Evolutionary conservation across 192 early-diverging fungal species (phyloP), one percentile per base, ranked within the genome.

Genomic region (Gorgonomyces haynaldii): DNA sequence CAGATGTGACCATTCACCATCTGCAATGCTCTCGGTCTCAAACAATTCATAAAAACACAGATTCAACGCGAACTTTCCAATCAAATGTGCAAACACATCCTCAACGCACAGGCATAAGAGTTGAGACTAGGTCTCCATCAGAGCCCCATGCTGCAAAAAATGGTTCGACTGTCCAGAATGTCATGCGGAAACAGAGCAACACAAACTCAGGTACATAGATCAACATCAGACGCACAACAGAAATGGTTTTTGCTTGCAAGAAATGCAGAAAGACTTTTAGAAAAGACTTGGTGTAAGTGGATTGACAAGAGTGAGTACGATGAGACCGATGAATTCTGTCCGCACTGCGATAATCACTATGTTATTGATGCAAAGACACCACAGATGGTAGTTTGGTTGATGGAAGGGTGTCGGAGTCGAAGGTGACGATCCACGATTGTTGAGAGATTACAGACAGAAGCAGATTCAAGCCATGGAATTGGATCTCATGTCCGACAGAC

Each of bases 151-250:
- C 72, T 98, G 94, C 70, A 81, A 83, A 61, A 74, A 72, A 39
- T 98, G 94, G 94, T 98, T 86, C 61, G 94, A 98, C 66, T 98
- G 94, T 56, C 74, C 94, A 20, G 84, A 92, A 53, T 98, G 94
- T 62, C 94, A 98, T 56, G 77, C 71, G 16, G 94, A 90, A 49
- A 60, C 57, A 7, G 56, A 78, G 1, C 76, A 85, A 57, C 91
- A 95, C 61, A 59, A 62, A 21, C 69, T 95, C 24, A 59, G 37
- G 69, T 65, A 39, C 31, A 21, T 19, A 43, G 19, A 47, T 19
- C 57, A 32, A 32, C 16, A 9, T 45, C 13, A 69, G 68, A 52
- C 88, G 88, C 60, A 75, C 85, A 16, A 62, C 65, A 31, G 95
- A 98, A 58, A 89, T 98, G 84, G 76, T 86, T 2, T 92, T 98